Evolutionary conservation across 345 rosid genomes (phyloP).

Genomic region (Gynandropsis gynandra): DNA sequence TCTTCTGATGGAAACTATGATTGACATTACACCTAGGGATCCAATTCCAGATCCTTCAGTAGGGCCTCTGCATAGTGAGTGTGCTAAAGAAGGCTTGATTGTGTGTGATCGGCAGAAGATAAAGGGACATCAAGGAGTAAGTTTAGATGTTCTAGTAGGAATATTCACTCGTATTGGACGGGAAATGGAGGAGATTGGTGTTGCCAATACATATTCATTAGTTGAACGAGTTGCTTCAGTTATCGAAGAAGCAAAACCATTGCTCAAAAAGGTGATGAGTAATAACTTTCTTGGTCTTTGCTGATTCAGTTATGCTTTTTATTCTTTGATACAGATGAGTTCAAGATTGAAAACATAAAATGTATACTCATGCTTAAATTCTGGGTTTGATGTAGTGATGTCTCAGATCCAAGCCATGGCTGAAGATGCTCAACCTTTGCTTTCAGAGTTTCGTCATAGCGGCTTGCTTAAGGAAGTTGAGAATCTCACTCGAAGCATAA

Average conservation of each 20-base stretch:
- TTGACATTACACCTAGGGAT: constrained; percentile 79
- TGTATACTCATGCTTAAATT: constrained; percentile 38
- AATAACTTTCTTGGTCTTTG: constrained; percentile 17
- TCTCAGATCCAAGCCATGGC: constrained; percentile 97
- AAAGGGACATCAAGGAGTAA: constrained; percentile 81
- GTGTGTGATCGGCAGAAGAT: constrained; percentile 88
- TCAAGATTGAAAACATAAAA: constrained; percentile 7
- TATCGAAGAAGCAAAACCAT: constrained; percentile 83
- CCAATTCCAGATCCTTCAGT: constrained; percentile 81
- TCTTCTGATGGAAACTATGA: constrained; percentile 92
- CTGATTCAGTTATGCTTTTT: constrained; percentile 1
- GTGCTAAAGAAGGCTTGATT: constrained; percentile 78
- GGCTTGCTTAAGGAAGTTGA: constrained; percentile 91
- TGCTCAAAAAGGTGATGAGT: constrained; percentile 69
- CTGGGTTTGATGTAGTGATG: constrained; percentile 61
- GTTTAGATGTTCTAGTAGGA: constrained; percentile 86
- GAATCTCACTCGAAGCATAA: constrained; percentile 69
- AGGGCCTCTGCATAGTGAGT: constrained; percentile 72
- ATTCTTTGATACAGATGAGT: not conserved
- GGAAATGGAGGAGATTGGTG: constrained; percentile 75
- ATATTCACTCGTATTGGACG: constrained; percentile 88
- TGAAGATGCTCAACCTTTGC: constrained; percentile 91
- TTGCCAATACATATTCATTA: constrained; percentile 50
- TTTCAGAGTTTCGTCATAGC: constrained; percentile 74
- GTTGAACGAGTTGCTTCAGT: constrained; percentile 75